phyloP scores from a whole-genome alignment of 2,329 filamentous ascomycete genomes.

The Triangularia setosa region DNA sequence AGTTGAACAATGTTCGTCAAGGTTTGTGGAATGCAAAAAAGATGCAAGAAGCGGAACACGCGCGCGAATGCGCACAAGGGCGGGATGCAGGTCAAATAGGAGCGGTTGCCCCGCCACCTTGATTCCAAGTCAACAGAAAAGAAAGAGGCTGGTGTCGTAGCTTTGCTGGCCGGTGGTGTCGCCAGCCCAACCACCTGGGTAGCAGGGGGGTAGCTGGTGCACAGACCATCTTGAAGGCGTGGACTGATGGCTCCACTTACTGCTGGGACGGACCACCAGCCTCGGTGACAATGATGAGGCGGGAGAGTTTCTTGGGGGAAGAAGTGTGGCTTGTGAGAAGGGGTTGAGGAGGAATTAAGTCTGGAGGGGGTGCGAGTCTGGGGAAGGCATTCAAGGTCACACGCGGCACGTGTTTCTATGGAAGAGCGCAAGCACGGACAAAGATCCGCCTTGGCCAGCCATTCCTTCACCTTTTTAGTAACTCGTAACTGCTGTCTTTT shows the following conservation, averaged over 20 bases:
- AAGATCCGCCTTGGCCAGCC: neutral
- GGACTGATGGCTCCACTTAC: neutral
- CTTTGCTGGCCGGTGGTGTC: neutral
- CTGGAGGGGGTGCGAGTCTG: too few species aligned
- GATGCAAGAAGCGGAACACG: conserved; percentile 3
- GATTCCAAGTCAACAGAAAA: conserved; percentile 29
- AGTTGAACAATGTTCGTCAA: neutral
- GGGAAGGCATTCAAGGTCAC: too few species aligned
- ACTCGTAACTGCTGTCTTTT: neutral
- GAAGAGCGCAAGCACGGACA: neutral
- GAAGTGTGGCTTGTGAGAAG: neutral
- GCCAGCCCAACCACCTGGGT: neutral
- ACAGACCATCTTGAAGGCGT: neutral
- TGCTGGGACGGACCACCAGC: neutral
- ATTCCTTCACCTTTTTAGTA: neutral
- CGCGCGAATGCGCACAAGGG: conserved; percentile 1
- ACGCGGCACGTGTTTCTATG: neutral
- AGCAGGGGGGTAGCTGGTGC: neutral
- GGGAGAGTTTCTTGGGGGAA: neutral
- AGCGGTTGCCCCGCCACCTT: conserved; percentile 31
- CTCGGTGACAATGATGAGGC: neutral
- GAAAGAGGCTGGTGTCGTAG: conserved; percentile 24
- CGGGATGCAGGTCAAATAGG: conserved; percentile 24
- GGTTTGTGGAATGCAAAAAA: conserved; percentile 11
- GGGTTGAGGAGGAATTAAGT: neutral